Base-by-base conservation (phyloP, 495 filamentous ascomycete species). In the Daldinia grandis region DNA sequence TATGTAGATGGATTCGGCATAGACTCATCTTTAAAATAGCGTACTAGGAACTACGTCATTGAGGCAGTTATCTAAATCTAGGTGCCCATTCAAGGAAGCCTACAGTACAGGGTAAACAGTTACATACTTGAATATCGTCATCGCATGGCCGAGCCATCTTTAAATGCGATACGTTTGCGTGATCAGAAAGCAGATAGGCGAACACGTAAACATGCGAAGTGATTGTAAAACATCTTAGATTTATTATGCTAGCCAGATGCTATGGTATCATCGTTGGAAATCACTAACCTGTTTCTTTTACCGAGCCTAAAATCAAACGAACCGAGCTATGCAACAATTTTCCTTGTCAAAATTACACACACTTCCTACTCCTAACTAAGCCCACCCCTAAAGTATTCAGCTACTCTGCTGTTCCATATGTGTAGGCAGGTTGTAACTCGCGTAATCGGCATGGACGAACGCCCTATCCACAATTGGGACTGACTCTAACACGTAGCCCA, bases 401-500 rank as follows among this genome's bases (percentile, higher is more conserved):
- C 76, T 68, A 21, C 70, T 72, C 71, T 91, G 86, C 79, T 94
- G 92, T 65, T 91, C 83, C 91, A 97, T 90, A 77, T 97, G 93
- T 24, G 86, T 96, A 1, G 93, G 93, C 38, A 95, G 61, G 76
- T 97, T 97, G 74, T 88, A 94, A 30, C 85, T 85, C 19, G 88
- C 82, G 77, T 97, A 97, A 78, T 97, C 93, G 63, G 90, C 80
- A 80, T 97, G 93, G 37, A 96, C 74, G 82, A 88, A 88, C 1
- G 87, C 87, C 50, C 87, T 79, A 64, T 89, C 87, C 14, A 89
- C 91, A 49, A 86, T 91, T 3, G 93, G 93, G 25, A 97, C 91
- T 55, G 90, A 93, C 80, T 97, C 94, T 42, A 97, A 79, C 58
- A 97, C 93, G 79, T 97, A 97, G 78, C 95, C 91, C 78, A 98